phyloP scores from a whole-genome alignment of 140 eudicot genomes.

The Flaveria floridana region DNA sequence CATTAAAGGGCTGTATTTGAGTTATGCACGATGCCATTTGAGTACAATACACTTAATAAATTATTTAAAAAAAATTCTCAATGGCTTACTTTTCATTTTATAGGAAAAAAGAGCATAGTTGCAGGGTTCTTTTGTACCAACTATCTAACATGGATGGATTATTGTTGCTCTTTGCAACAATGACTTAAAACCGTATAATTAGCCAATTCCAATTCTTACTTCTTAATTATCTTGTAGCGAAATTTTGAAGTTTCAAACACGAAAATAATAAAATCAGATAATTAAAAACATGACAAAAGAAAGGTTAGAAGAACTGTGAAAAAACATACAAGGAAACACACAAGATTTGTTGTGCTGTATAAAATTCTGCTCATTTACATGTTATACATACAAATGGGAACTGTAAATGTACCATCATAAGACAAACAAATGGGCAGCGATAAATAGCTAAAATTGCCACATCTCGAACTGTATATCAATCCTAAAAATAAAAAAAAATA shows the following conservation, averaged over 20 bases:
- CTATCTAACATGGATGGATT: background rate
- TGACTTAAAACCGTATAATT: background rate
- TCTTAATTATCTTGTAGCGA: background rate
- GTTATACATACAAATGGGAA: background rate
- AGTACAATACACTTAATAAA: background rate
- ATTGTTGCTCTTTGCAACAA: slow-evolving; percentile 4
- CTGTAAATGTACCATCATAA: too few relatives aligned
- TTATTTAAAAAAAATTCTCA: background rate
- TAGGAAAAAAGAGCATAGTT: background rate
- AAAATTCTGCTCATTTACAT: background rate
- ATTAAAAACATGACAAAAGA: background rate
- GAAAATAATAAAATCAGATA: background rate
- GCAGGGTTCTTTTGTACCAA: slow-evolving; percentile 10
- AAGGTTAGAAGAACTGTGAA: background rate
- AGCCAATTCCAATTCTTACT: background rate
- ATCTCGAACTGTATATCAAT: background rate
- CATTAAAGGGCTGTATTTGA: background rate
- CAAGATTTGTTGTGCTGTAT: background rate
- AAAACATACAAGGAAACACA: background rate
- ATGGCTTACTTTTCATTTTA: slow-evolving; percentile 6
- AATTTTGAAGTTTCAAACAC: background rate
- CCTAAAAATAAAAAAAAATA: background rate
- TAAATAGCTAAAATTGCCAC: background rate
- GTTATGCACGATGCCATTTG: background rate
- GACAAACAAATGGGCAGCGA: background rate